Evolutionary conservation across 2,329 filamentous ascomycete species (phyloP), one percentile per base, ranked within the genome.

Genomic region (Rhynchosporium graminicola): DNA sequence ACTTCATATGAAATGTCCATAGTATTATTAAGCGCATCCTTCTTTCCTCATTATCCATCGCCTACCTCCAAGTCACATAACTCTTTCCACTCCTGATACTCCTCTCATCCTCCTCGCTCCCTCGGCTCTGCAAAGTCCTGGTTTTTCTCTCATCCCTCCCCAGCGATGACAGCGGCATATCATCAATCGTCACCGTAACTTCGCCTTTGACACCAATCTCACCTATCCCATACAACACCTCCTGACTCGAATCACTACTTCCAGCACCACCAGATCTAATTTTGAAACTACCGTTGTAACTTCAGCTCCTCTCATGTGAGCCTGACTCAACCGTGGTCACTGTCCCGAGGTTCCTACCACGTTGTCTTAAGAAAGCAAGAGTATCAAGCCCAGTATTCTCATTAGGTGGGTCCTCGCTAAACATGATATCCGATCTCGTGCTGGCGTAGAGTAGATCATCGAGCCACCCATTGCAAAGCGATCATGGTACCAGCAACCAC

Each of bases 401-500:
- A 0, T 73, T 73, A 0, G 77, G 76, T 3, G 76, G 74, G 2
- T 65, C 66, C 45, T 78, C 76, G 8, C 79, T 69, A 61, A 84
- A 84, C 38, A 85, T 75, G 59, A 85, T 83, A n/a, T 78, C 76
- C 20, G 80, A 77, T 38, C 82, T 76, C 0, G 82, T 84, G 1
- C 77, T 79, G 3, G 80, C 78, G 66, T 84, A 86, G 3, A 86
- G 70, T 0, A 82, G 63, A 7, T 83, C 82, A 64, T 86, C 83
- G 7, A 85, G 75, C 74, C 78, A 82, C 9, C 83, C 83, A 61
- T 84, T 84, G 36, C 78, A 81, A 81, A 0, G 81, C 80, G 38
- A 87, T 83, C 74, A 88, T 80, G 1, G 79, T 78, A 1, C 85
- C 86, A 0, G 85, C 83, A 10, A 86, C 79, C 70, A 81, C 82